Base-by-base conservation (phyloP, 768 basidiomycete genomes). In the Leccinum boreale region DNA sequence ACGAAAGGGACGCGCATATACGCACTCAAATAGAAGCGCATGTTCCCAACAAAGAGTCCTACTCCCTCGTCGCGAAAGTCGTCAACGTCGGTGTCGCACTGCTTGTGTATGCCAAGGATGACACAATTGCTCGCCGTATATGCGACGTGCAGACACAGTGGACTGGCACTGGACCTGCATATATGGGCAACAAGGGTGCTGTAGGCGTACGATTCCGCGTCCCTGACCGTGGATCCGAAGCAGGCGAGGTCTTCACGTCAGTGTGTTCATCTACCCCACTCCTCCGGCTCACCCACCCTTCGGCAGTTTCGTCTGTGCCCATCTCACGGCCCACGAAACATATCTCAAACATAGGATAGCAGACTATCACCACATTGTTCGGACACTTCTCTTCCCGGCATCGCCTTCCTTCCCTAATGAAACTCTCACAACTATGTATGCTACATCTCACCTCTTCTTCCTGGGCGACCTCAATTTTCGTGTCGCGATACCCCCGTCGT, bases 401-500 rank as follows among this genome's bases (percentile, higher is more conserved):
- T 56, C 78, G 2, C 71, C 77, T 35, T 69, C 73, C 3, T 72
- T 75, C 3, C 69, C 74, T 9, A 72, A 79, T 0, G 65, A 64
- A 26, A 57, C 61, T 11, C 74, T 77, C 5, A 83, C 85, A 50
- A 88, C 85, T 11, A 81, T 98, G 48, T 94, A 90, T 75, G 78
- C 85, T 46, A 89, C 94, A 0, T 92, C 92, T 12, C 92, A 98
- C 70, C 79, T 97, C 1, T 97, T 98, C 79, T 80, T 97, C 70
- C 80, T 97, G 33, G 96, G 96, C 6, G 95, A 98, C 73, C 82
- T 97, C 60, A 98, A 98, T 73, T 97, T 94, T 73, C 85, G 94
- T 15, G 72, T 98, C 15, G 77, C 80, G 15, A 64, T 88, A 15
- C 86, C 90, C 1, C 61, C 79, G 47, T 73, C 79, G 23, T 81